phyloP scores from a whole-genome alignment of 495 filamentous ascomycete genomes.

The Penicillium canescens region DNA sequence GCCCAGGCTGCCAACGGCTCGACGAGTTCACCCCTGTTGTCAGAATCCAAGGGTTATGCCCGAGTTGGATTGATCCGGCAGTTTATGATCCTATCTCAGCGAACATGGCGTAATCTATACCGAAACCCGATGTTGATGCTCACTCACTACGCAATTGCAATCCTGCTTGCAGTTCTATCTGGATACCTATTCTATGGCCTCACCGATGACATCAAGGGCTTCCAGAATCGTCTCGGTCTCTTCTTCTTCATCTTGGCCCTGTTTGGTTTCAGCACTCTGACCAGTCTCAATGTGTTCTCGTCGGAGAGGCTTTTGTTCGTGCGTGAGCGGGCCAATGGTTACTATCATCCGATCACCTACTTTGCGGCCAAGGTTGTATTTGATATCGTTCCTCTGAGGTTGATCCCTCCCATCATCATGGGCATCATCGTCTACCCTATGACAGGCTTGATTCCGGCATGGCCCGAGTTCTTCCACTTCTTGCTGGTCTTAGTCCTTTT shows the following conservation, averaged over 20 bases:
- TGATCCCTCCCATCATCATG: slow-evolving; percentile 95
- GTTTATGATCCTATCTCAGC: slow-evolving; percentile 82
- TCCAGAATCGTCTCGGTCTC: slow-evolving; percentile 96
- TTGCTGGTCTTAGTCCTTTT: slow-evolving; percentile 91
- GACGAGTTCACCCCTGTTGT: slow-evolving; percentile 56
- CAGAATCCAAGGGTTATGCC: slow-evolving; percentile 72
- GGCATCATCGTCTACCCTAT: slow-evolving; percentile 98
- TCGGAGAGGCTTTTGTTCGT: slow-evolving; percentile 90
- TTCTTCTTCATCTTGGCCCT: slow-evolving; percentile 97
- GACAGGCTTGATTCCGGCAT: slow-evolving; percentile 87
- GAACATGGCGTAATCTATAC: slow-evolving; percentile 97
- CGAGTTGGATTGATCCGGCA: slow-evolving; percentile 77
- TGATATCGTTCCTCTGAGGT: slow-evolving; percentile 89
- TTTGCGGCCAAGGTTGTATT: slow-evolving; percentile 93
- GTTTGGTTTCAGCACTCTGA: slow-evolving; percentile 96
- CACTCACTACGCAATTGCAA: slow-evolving; percentile 98
- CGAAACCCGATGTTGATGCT: slow-evolving; percentile 98
- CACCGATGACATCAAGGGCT: slow-evolving; percentile 92
- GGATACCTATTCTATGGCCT: slow-evolving; percentile 96
- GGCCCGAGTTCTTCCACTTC: slow-evolving; percentile 85
- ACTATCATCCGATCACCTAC: slow-evolving; percentile 97
- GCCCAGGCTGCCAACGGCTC: slow-evolving; percentile 71
- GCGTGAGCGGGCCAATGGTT: slow-evolving; percentile 93
- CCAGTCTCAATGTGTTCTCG: slow-evolving; percentile 90
- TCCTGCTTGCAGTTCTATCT: slow-evolving; percentile 88